Evolutionary conservation across 2,329 filamentous ascomycete genomes (phyloP).

Genomic region (Calonectria leucothoes): DNA sequence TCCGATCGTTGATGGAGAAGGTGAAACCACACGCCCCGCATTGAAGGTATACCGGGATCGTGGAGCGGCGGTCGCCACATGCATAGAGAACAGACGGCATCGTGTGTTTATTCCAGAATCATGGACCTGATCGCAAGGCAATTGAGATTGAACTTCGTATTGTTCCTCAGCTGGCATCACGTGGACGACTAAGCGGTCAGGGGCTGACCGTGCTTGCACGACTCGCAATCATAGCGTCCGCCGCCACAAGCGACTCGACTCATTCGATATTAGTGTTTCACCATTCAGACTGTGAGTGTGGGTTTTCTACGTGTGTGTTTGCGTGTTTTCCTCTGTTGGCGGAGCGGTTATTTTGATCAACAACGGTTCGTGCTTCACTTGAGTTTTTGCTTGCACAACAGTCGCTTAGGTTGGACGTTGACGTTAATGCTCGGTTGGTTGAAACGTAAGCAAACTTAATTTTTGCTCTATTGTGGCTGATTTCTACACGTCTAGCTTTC

Average conservation of each 20-base stretch:
- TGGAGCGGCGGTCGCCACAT: not conserved
- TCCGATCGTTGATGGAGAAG: constrained; percentile 1
- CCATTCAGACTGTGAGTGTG: not conserved
- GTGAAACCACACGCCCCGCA: constrained; percentile 12
- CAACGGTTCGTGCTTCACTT: not conserved
- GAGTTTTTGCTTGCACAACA: not conserved
- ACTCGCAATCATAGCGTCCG: constrained; percentile 5
- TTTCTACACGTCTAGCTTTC: constrained; percentile 6
- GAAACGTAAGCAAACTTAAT: not conserved
- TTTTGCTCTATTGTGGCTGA: not conserved
- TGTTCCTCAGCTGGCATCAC: not conserved
- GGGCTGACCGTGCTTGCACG: not conserved
- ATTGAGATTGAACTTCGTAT: not conserved
- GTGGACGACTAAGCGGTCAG: constrained; percentile 5
- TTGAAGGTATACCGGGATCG: constrained; percentile 6
- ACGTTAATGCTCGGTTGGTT: not conserved
- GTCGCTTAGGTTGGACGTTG: not conserved
- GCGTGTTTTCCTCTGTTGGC: not conserved
- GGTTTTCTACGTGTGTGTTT: not conserved
- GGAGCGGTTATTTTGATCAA: not conserved
- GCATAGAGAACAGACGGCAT: constrained; percentile 5
- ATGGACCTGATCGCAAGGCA: not conserved
- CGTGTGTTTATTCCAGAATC: not conserved
- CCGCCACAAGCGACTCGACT: not conserved
- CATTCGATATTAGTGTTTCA: not conserved